phyloP scores from a whole-genome alignment of 768 basidiomycete genomes.

The Tricholoma hemisulphureum region DNA sequence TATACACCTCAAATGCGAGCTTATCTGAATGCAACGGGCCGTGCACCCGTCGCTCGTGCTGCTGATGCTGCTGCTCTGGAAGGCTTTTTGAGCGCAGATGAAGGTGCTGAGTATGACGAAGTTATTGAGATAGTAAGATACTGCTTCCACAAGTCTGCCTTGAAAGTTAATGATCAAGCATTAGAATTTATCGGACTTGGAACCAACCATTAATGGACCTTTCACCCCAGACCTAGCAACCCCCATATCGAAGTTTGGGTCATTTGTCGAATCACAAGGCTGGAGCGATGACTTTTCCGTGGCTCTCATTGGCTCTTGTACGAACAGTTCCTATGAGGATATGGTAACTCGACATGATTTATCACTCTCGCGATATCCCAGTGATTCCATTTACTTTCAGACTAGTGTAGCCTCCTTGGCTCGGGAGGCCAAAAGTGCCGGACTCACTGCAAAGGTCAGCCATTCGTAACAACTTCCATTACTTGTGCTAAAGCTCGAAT shows the following conservation, averaged over 20 bases:
- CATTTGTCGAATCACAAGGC: constrained; percentile 76
- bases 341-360: constrained; percentile 51
- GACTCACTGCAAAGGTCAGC: constrained; percentile 69
- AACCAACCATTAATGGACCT: constrained; percentile 93
- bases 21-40: constrained; percentile 88
- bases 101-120: constrained; percentile 91
- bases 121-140: constrained; percentile 85
- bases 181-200: constrained; percentile 84
- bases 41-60: constrained; percentile 79
- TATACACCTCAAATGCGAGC: constrained; percentile 88
- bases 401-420: constrained; percentile 92
- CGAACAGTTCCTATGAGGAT: constrained; percentile 97
- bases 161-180: constrained; percentile 3
- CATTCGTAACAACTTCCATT: neutral
- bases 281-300: constrained; percentile 96
- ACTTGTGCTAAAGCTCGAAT: constrained; percentile 6
- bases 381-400: constrained; percentile 37
- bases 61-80: constrained; percentile 78
- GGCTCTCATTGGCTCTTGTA: constrained; percentile 95
- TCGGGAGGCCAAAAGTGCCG: constrained; percentile 80
- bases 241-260: constrained; percentile 84
- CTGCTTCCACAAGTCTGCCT: neutral
- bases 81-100: constrained; percentile 82
- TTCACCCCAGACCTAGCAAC: constrained; percentile 97
- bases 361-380: constrained; percentile 5